These are phyloP conservation scores for Mycena crocata DNA, from an alignment of 768 basidiomycete genomes.

Conservation along the genomic window DNA sequence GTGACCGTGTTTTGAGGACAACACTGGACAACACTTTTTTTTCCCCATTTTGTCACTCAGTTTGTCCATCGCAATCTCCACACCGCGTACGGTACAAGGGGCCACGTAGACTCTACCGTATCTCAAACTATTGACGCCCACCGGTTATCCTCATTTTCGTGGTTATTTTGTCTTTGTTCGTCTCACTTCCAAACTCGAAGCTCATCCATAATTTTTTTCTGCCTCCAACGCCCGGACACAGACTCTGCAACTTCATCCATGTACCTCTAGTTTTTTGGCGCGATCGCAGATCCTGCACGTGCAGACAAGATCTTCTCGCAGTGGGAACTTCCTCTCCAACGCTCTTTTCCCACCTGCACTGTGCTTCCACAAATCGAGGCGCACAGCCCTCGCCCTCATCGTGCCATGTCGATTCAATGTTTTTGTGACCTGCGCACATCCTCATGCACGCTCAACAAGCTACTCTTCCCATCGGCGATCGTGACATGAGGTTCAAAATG, in stretches of 20 bases:
- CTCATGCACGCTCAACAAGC: constrained; percentile 3
- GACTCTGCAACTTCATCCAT: constrained; percentile 20
- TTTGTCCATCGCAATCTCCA: too few relatives aligned
- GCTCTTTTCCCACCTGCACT: neutral
- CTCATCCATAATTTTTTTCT: too few relatives aligned
- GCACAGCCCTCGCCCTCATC: constrained; percentile 13
- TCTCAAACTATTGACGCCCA: too few relatives aligned
- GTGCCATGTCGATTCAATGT: constrained; percentile 1
- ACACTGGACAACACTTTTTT: too few relatives aligned
- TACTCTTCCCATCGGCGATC: neutral
- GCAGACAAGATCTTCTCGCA: constrained; percentile 5
- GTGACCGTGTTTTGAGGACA: constrained; percentile 8
- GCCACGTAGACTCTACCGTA: too few relatives aligned
- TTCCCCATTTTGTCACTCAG: too few relatives aligned
- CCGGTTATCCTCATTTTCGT: too few relatives aligned
- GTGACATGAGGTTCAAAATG: constrained; percentile 18
- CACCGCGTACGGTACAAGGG: too few relatives aligned
- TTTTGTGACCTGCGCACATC: neutral
- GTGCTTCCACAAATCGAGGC: constrained; percentile 21
- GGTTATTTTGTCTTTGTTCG: too few relatives aligned
- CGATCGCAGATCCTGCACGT: constrained; percentile 16
- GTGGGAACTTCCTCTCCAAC: constrained; percentile 8
- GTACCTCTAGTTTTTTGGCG: constrained; percentile 7
- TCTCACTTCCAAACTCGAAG: too few relatives aligned
- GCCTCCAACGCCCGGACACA: constrained; percentile 15